phyloP scores from a whole-genome alignment of 306 rosid species.

The Rosa rugosa region DNA sequence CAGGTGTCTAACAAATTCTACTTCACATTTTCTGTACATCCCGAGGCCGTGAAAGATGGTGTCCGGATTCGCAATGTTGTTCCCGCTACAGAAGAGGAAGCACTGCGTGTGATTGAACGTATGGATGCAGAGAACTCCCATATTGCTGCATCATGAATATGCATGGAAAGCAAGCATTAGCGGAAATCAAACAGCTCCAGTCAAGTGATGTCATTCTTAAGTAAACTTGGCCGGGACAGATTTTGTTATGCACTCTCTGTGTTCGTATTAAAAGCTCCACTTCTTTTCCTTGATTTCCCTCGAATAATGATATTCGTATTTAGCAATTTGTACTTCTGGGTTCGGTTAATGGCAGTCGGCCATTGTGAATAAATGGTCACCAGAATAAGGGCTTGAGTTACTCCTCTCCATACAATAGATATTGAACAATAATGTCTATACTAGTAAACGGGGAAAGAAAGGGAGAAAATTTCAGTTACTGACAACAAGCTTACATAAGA shows the following conservation, averaged over 20 bases:
- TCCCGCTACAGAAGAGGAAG: conserved; percentile 82
- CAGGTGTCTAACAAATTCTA: conserved; percentile 90
- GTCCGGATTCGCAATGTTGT: conserved; percentile 62
- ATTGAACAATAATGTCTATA: neutral
- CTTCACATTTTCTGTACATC: conserved; percentile 64
- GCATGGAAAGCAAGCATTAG: conserved; percentile 1
- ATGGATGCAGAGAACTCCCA: conserved; percentile 59
- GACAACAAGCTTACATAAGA: neutral
- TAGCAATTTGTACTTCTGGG: neutral
- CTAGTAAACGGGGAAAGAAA: neutral
- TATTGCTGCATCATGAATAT: conserved; percentile 24
- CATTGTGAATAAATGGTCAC: neutral
- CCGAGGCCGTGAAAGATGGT: conserved; percentile 56
- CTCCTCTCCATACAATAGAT: neutral
- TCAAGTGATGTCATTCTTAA: neutral
- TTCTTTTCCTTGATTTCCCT: neutral
- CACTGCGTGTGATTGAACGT: conserved; percentile 63
- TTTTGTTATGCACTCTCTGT: neutral
- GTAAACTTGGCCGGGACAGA: neutral
- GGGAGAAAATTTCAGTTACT: neutral
- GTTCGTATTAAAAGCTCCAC: neutral
- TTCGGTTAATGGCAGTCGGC: neutral
- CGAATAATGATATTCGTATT: neutral
- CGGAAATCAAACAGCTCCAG: conserved; percentile 11
- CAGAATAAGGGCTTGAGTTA: neutral